Evolutionary conservation across 768 basidiomycete genomes (phyloP).

Genomic region (Hirschioporus abietinus): DNA sequence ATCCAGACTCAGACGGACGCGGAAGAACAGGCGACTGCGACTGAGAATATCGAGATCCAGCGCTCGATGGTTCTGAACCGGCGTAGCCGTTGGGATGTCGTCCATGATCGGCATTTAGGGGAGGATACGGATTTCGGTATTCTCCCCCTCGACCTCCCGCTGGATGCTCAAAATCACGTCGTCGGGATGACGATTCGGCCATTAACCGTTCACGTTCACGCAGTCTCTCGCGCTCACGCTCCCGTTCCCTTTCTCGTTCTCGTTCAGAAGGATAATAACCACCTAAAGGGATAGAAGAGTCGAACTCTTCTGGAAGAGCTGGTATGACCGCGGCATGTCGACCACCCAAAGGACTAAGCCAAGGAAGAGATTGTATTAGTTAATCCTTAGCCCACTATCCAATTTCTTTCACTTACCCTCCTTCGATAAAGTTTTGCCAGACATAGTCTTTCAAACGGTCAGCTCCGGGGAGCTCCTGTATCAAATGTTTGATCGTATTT

Average conservation of each 20-base stretch:
- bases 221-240: conserved; percentile 10
- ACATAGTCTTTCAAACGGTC: conserved; percentile 73
- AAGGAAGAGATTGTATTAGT: conserved; percentile 12
- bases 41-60: conserved; percentile 10
- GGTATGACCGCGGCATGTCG: conserved; percentile 80
- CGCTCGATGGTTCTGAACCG: conserved; percentile 20
- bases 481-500: conserved; percentile 84
- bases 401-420: conserved; percentile 55
- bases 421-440: conserved; percentile 82
- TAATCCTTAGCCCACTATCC: not conserved
- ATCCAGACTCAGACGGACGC: not conserved
- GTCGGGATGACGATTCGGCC: conserved; percentile 16
- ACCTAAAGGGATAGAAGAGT: conserved; percentile 41
- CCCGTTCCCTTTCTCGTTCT: conserved; percentile 17
- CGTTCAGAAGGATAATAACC: conserved; percentile 36
- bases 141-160: conserved; percentile 16
- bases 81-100: conserved; percentile 8
- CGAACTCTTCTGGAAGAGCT: conserved; percentile 71
- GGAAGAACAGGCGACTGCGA: conserved; percentile 14
- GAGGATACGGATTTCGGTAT: conserved; percentile 14
- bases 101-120: conserved; percentile 10
- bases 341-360: conserved; percentile 66
- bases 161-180: conserved; percentile 26
- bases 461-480: conserved; percentile 78
- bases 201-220: conserved; percentile 26